Evolutionary conservation across 2,329 filamentous ascomycete species (phyloP).

Genomic region (Cladosporium oxysporum): DNA sequence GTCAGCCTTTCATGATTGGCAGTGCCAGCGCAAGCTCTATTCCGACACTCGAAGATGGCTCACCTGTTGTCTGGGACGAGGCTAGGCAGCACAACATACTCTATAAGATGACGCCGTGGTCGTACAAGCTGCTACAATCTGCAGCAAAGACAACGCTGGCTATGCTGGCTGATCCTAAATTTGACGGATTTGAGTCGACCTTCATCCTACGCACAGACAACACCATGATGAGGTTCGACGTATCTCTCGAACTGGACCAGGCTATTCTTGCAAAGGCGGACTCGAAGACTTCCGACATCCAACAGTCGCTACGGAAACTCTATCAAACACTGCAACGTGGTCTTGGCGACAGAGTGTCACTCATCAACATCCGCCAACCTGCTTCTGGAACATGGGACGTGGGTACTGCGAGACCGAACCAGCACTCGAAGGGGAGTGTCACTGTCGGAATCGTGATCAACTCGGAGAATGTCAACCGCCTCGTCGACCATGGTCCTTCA

Average conservation of each 20-base stretch:
- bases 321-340: conserved; percentile 69
- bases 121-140: conserved; percentile 70
- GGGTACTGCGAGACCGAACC: conserved; percentile 31
- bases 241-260: conserved; percentile 47
- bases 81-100: conserved; percentile 75
- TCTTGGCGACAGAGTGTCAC: conserved; percentile 70
- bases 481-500: conserved; percentile 83
- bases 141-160: conserved; percentile 74
- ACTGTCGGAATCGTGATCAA: conserved; percentile 72
- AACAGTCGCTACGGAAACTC: conserved; percentile 50
- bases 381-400: conserved; percentile 40
- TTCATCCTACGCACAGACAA: conserved; percentile 69
- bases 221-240: conserved; percentile 57
- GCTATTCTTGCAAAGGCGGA: conserved; percentile 30
- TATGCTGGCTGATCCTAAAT: conserved; percentile 70
- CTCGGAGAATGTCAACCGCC: conserved; percentile 68
- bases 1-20: conserved; percentile 56
- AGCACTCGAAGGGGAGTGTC: conserved; percentile 44
- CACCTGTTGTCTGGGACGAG: conserved; percentile 78
- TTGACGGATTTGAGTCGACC: conserved; percentile 79
- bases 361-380: conserved; percentile 55
- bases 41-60: conserved; percentile 38
- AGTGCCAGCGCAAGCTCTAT: conserved; percentile 40
- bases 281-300: conserved; percentile 31
- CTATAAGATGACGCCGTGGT: conserved; percentile 89